phyloP scores from a whole-genome alignment of 371 early-diverging fungal genomes.

The Mucor velutinosus region DNA sequence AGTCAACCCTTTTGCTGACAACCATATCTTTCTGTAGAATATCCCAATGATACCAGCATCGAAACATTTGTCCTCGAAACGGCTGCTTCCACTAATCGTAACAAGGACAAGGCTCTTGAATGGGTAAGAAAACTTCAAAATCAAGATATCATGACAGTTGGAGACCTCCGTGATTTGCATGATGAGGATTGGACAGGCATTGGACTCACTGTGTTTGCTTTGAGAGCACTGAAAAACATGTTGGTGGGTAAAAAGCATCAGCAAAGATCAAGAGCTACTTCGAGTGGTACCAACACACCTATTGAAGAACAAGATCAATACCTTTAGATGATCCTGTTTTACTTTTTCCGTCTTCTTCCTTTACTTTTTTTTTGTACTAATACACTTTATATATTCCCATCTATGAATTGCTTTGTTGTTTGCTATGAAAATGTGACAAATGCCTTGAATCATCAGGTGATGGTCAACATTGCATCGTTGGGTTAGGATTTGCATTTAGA shows the following conservation, averaged over 20 bases:
- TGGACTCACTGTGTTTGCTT: conserved; percentile 87
- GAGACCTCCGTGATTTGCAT: conserved; percentile 75
- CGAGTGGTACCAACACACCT: conserved; percentile 34
- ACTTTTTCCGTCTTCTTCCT: background rate
- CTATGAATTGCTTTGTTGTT: no score
- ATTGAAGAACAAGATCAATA: conserved; percentile 31
- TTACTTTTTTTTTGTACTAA: background rate
- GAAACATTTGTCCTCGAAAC: conserved; percentile 75
- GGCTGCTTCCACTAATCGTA: conserved; percentile 68
- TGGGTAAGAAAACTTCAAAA: conserved; percentile 72
- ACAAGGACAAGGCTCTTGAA: conserved; percentile 72
- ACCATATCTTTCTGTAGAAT: conserved; percentile 41
- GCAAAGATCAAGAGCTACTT: conserved; percentile 24
- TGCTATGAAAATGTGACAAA: no score
- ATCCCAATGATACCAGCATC: conserved; percentile 65
- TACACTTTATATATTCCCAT: background rate
- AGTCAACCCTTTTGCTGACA: background rate
- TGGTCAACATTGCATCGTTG: no score
- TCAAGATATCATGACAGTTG: conserved; percentile 85
- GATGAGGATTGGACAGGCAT: conserved; percentile 81
- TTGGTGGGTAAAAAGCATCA: conserved; percentile 59
- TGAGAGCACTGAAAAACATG: conserved; percentile 82
- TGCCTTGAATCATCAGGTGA: no score
- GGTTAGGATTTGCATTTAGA: no score
- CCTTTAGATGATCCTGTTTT: conserved; percentile 7